These are phyloP conservation scores for Exophiala calicioides DNA, from an alignment of 2,329 filamentous ascomycete species.

Conservation along the genomic window DNA sequence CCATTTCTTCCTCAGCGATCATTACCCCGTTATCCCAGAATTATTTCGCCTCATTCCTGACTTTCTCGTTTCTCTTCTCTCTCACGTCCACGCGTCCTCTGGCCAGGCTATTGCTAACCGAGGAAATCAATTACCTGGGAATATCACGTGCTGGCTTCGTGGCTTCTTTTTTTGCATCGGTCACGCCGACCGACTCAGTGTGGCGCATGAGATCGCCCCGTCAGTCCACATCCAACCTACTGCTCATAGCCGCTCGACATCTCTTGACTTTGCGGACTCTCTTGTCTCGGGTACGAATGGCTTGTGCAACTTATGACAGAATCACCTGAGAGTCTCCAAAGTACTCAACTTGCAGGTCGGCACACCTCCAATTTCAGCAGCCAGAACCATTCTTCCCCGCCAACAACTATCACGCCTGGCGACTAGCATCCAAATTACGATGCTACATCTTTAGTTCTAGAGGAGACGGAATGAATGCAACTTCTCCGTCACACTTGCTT, in stretches of 20 bases:
- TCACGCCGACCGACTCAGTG: slow-evolving; percentile 14
- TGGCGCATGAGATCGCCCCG: slow-evolving; percentile 19
- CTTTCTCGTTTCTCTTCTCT: slow-evolving; percentile 6
- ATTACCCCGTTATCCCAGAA: slow-evolving; percentile 22
- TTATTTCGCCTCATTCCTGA: slow-evolving; percentile 12
- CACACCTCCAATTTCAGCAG: slow-evolving; percentile 1
- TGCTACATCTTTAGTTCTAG: slow-evolving; percentile 1
- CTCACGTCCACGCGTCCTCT: slow-evolving; percentile 10
- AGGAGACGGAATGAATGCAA: slow-evolving; percentile 18
- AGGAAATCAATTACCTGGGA: neutral
- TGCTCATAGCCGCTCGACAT: neutral
- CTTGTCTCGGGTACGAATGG: slow-evolving; percentile 17
- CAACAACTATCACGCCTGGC: neutral
- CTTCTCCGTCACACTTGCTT: slow-evolving; percentile 1
- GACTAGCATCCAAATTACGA: slow-evolving; percentile 1
- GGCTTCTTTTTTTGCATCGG: slow-evolving; percentile 22
- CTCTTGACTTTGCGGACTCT: slow-evolving; percentile 2
- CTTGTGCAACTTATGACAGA: slow-evolving; percentile 22
- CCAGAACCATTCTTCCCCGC: no score
- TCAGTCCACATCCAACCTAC: slow-evolving; percentile 6
- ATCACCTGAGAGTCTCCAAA: neutral
- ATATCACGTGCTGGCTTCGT: slow-evolving; percentile 18
- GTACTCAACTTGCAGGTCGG: neutral
- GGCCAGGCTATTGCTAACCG: neutral
- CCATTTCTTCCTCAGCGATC: slow-evolving; percentile 12